Conservation (phyloP, 495 filamentous ascomycete genomes). For the Neurospora sp. region DNA sequence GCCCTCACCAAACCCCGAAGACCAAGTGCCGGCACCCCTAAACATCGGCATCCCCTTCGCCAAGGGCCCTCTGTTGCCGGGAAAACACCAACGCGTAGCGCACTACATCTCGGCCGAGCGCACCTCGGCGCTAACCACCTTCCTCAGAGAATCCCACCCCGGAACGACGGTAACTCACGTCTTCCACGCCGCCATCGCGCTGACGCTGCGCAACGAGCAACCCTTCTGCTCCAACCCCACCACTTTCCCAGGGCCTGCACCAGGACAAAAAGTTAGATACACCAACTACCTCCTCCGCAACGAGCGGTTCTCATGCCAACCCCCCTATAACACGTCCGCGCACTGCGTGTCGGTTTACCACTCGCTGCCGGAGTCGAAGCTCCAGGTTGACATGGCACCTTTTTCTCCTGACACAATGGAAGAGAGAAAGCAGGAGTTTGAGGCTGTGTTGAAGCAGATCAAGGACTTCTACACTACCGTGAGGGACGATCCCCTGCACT, state of each 20-base stretch:
- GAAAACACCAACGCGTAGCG: constrained; percentile 10
- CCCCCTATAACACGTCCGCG: constrained; percentile 15
- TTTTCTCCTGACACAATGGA: accelerated
- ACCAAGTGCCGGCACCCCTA: neutral
- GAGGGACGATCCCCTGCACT: constrained; percentile 3
- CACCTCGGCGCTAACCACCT: constrained; percentile 8
- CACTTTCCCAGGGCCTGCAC: no score
- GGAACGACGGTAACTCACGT: constrained; percentile 23
- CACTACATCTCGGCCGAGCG: constrained; percentile 3
- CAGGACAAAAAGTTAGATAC: constrained; percentile 17
- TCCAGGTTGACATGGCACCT: constrained; percentile 7
- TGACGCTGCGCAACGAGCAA: constrained; percentile 17
- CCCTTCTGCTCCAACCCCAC: no score
- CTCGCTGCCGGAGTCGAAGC: constrained; percentile 2
- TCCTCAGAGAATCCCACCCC: constrained; percentile 7
- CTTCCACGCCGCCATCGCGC: constrained; percentile 24
- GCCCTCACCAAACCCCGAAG: neutral
- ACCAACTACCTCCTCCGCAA: constrained; percentile 25
- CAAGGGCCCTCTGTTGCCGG: neutral
- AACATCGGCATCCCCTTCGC: neutral
- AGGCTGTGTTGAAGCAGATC: neutral
- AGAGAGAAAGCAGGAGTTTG: constrained; percentile 3
- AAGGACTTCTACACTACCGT: neutral
- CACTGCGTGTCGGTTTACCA: constrained; percentile 25
- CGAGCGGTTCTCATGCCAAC: constrained; percentile 12